These are phyloP conservation scores for Candida easanensis DNA, from an alignment of 805 yeast species.

Conservation along the genomic window DNA sequence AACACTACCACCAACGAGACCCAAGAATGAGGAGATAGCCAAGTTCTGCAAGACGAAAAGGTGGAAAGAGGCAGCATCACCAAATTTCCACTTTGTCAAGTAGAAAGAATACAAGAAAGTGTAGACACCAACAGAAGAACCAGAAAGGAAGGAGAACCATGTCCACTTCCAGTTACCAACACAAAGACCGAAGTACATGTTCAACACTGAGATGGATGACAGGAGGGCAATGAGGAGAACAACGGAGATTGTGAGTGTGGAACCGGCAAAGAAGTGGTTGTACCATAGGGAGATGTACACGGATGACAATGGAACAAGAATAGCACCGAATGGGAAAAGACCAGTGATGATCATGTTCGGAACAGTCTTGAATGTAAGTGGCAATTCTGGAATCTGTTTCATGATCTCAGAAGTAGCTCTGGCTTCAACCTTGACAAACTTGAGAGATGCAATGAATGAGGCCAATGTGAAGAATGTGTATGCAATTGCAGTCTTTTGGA, in stretches of 20 bases:
- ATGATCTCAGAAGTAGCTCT: slow-evolving; percentile 17
- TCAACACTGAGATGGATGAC: slow-evolving; percentile 19
- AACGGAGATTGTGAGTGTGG: slow-evolving; percentile 18
- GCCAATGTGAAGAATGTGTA: slow-evolving; percentile 15
- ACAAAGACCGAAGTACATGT: slow-evolving; percentile 24
- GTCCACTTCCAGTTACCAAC: slow-evolving; percentile 32
- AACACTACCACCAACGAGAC: slow-evolving; percentile 24
- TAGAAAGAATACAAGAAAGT: slow-evolving; percentile 27
- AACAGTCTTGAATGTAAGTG: slow-evolving; percentile 25
- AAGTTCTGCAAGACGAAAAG: slow-evolving; percentile 26
- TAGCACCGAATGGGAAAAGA: slow-evolving; percentile 29
- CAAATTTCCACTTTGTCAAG: slow-evolving; percentile 27
- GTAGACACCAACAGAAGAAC: slow-evolving; percentile 26
- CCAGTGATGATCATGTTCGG: slow-evolving; percentile 29
- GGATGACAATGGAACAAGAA: slow-evolving; percentile 27
- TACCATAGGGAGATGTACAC: slow-evolving; percentile 28
- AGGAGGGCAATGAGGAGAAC: slow-evolving; percentile 19
- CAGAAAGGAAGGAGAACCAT: slow-evolving; percentile 28
- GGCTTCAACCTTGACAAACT: slow-evolving; percentile 15
- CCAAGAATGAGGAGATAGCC: slow-evolving; percentile 23
- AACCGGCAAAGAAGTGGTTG: slow-evolving; percentile 23
- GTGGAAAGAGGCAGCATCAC: slow-evolving; percentile 24
- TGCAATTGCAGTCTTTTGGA: slow-evolving; percentile 2
- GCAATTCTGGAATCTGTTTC: slow-evolving; percentile 23
- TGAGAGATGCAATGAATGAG: slow-evolving; percentile 15